Percentiles rank a stretch among this genome's conserved stretches.
phyloP scores from a whole-genome alignment of 2,329 filamentous ascomycete species.

The Talaromyces sp. region DNA sequence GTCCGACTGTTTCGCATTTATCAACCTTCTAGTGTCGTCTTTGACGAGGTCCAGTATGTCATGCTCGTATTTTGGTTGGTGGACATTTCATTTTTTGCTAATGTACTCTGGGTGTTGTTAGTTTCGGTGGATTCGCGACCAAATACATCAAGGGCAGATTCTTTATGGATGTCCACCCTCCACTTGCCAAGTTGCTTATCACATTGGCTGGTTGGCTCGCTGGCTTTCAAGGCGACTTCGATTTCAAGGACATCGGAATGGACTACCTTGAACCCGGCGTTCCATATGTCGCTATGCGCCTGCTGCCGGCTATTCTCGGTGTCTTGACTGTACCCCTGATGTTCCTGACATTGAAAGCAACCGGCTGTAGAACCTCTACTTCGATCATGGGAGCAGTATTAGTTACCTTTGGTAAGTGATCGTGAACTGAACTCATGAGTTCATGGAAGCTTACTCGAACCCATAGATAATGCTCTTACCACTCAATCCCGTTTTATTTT shows the following conservation, averaged over 20 bases:
- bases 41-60: slow-evolving; percentile 97
- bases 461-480: slow-evolving; percentile 81
- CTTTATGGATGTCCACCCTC: slow-evolving; percentile 99
- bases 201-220: slow-evolving; percentile 91
- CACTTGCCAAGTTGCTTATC: slow-evolving; percentile 92
- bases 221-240: slow-evolving; percentile 91
- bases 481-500: slow-evolving; percentile 95
- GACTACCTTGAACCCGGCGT: slow-evolving; percentile 93
- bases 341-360: slow-evolving; percentile 88
- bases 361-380: slow-evolving; percentile 81
- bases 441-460: neutral
- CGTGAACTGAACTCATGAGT: slow-evolving; percentile 18
- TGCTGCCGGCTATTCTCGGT: slow-evolving; percentile 85
- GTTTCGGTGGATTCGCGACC: slow-evolving; percentile 94
- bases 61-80: neutral
- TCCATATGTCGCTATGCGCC: slow-evolving; percentile 94
- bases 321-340: slow-evolving; percentile 84
- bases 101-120: slow-evolving; percentile 33
- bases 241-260: slow-evolving; percentile 99
- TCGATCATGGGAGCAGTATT: slow-evolving; percentile 76
- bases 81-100: neutral
- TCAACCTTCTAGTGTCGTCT: slow-evolving; percentile 92
- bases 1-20: slow-evolving; percentile 95
- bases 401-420: slow-evolving; percentile 74
- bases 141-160: slow-evolving; percentile 99